phyloP scores from a whole-genome alignment of 116 monocot genomes.

The Dioscorea cayenensis region DNA sequence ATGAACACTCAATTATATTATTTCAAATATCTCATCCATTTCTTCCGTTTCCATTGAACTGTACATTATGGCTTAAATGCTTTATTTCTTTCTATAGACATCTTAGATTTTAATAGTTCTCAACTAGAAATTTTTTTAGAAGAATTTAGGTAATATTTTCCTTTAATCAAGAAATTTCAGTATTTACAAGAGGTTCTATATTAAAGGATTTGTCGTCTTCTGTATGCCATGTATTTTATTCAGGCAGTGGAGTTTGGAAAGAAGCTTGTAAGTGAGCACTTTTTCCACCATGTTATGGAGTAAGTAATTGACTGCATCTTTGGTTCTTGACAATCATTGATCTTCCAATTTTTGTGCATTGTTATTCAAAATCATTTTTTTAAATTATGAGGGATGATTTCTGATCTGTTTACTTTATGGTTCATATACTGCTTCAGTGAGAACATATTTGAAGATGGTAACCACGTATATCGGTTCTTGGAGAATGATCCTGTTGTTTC shows the following conservation, averaged over 20 bases:
- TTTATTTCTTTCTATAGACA: too few species aligned
- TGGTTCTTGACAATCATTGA: neutral
- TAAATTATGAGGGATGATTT: too few species aligned
- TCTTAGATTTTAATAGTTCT: too few species aligned
- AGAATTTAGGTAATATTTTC: too few species aligned
- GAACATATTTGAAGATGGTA: conserved; percentile 89
- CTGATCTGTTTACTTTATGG: neutral
- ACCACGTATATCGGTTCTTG: conserved; percentile 80
- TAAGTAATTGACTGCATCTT: conserved; percentile 26
- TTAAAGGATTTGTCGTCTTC: neutral
- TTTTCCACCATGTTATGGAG: conserved; percentile 82
- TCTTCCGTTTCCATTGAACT: too few species aligned
- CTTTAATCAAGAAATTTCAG: too few species aligned
- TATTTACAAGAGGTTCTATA: neutral
- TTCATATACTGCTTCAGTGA: conserved; percentile 45
- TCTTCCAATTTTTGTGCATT: neutral
- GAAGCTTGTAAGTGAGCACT: conserved; percentile 61
- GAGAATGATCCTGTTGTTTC: conserved; percentile 74
- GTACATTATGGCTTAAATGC: too few species aligned
- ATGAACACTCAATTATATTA: too few species aligned
- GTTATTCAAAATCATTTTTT: neutral
- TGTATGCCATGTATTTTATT: neutral
- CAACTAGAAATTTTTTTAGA: too few species aligned
- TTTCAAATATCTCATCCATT: too few species aligned
- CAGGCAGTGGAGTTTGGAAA: conserved; percentile 89